phyloP scores from a whole-genome alignment of 345 rosid species.

The Toxicodendron radicans region DNA sequence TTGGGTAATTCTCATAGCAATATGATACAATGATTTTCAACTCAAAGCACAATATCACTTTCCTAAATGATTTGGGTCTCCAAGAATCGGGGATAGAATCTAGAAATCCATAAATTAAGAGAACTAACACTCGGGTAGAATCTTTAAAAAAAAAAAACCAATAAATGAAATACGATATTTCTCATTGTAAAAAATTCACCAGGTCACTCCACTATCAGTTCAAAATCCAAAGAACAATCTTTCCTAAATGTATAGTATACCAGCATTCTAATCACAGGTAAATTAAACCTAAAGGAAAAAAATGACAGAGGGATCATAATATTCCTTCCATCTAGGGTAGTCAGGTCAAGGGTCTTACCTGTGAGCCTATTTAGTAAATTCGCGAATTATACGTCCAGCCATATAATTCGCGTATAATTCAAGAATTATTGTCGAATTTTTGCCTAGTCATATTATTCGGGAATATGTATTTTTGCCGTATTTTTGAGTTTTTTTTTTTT shows the following conservation, averaged over 20 bases:
- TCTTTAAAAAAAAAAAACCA: conserved; percentile 1
- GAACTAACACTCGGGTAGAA: neutral
- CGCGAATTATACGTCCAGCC: too few species aligned
- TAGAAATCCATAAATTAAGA: neutral
- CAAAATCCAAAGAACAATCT: neutral
- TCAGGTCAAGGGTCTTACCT: too few species aligned
- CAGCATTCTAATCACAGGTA: conserved; percentile 8
- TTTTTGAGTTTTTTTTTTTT: too few species aligned
- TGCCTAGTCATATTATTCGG: too few species aligned
- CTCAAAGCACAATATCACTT: too few species aligned
- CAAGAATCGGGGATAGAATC: neutral
- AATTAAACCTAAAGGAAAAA: conserved; percentile 8
- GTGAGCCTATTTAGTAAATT: too few species aligned
- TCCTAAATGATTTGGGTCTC: neutral
- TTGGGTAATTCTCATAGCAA: too few species aligned
- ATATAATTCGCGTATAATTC: too few species aligned
- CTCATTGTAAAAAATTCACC: neutral
- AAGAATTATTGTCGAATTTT: too few species aligned
- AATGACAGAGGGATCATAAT: conserved; percentile 11
- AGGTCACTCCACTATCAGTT: neutral
- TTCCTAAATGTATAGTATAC: neutral
- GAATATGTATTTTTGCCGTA: too few species aligned
- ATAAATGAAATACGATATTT: conserved; percentile 12
- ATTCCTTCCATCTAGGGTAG: conserved; percentile 10
- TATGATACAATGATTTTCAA: too few species aligned